phyloP scores from a whole-genome alignment of 345 rosid genomes.

The Conringia planisiliqua region DNA sequence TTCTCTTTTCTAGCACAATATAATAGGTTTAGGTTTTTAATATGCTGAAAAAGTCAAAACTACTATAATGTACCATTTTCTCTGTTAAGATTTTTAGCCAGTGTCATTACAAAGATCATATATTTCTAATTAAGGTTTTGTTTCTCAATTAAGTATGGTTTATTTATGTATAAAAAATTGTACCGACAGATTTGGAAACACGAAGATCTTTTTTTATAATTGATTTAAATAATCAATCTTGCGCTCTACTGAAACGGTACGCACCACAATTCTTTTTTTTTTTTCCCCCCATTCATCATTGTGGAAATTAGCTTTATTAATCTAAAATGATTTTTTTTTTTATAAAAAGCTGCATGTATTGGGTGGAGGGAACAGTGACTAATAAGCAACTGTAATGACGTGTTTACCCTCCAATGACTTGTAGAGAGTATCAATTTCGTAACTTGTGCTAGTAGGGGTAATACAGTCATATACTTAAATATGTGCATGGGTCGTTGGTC shows the following conservation, averaged over 20 bases:
- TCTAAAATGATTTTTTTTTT: neutral
- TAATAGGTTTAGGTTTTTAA: neutral
- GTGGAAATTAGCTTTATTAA: constrained; percentile 2
- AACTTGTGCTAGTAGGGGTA: neutral
- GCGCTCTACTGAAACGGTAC: constrained; percentile 18
- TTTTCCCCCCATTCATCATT: neutral
- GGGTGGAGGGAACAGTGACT: constrained; percentile 20
- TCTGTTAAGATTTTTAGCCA: neutral
- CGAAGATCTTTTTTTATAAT: neutral
- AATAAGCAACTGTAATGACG: neutral
- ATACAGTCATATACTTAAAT: neutral
- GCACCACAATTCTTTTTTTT: constrained; percentile 11
- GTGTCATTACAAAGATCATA: neutral
- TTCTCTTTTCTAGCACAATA: neutral
- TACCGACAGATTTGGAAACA: constrained; percentile 24
- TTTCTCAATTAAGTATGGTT: neutral
- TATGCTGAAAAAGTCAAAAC: neutral
- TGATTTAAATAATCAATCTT: constrained; percentile 12
- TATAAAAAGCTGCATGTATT: constrained; percentile 4
- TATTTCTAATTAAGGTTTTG: neutral
- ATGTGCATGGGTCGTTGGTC: constrained; percentile 20
- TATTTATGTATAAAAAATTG: constrained; percentile 1
- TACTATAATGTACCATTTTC: neutral
- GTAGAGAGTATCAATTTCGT: neutral
- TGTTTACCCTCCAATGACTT: neutral